These are phyloP conservation scores for Dalbergia cultrata DNA, from an alignment of 306 rosid genomes.

Conservation along the genomic window DNA sequence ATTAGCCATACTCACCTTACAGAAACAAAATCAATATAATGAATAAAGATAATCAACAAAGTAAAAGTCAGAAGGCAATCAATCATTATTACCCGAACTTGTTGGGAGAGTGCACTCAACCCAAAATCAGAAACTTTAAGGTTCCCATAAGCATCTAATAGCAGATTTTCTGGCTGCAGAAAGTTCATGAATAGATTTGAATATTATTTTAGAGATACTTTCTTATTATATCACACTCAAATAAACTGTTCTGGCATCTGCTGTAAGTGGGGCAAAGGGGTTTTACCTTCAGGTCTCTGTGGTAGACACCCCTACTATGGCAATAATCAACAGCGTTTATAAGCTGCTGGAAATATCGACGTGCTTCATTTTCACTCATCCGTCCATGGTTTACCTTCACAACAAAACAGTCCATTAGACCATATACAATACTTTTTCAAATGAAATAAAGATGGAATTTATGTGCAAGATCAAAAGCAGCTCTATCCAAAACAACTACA, in stretches of 20 bases:
- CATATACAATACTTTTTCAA: slow-evolving; percentile 8
- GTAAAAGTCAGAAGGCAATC: slow-evolving; percentile 38
- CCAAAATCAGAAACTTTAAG: slow-evolving; percentile 99
- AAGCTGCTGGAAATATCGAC: slow-evolving; percentile 97
- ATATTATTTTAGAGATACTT: slow-evolving; percentile 15
- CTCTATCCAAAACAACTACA: neutral
- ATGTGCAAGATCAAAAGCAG: slow-evolving; percentile 39
- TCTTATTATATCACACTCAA: slow-evolving; percentile 11
- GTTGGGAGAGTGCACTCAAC: slow-evolving; percentile 94
- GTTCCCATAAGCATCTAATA: slow-evolving; percentile 80
- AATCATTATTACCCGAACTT: slow-evolving; percentile 76
- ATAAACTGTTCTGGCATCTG: neutral
- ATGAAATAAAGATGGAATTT: slow-evolving; percentile 9
- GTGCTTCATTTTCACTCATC: slow-evolving; percentile 90
- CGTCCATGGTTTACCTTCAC: slow-evolving; percentile 94
- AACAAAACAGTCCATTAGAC: slow-evolving; percentile 39
- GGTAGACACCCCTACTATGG: slow-evolving; percentile 98
- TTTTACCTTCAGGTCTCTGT: slow-evolving; percentile 92
- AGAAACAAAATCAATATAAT: slow-evolving; percentile 32
- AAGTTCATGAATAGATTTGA: slow-evolving; percentile 39
- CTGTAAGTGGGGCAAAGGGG: slow-evolving; percentile 1
- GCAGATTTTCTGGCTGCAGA: slow-evolving; percentile 94
- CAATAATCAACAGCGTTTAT: slow-evolving; percentile 97
- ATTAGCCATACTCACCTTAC: slow-evolving; percentile 5
- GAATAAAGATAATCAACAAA: slow-evolving; percentile 30